Base-by-base conservation (phyloP, 345 rosid species). In the Noccaea bulbosa region DNA sequence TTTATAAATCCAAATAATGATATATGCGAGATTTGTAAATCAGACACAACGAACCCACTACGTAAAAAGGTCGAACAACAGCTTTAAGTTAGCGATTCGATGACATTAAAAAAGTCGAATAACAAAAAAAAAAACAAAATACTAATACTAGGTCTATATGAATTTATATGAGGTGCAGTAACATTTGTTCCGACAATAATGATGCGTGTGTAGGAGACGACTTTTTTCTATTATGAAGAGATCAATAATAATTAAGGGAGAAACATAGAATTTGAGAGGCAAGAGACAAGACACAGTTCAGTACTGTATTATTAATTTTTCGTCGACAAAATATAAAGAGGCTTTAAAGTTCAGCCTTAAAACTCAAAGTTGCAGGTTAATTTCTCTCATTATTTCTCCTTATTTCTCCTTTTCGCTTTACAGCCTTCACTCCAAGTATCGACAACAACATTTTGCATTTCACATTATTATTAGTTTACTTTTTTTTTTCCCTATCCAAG, bases 201-300 rank as follows among this genome's bases (percentile, higher is more conserved):
- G 62, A 41, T 49, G 67, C 9, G 7, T 61, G 60, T 12, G 7
- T 61, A 70, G 58, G 54, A 41, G 60, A 46, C 53, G 75, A 71
- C 62, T 62, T 71, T 62, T 40, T 40, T 20, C 3, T 20, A 24
- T 33, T 52, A 53, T 67, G 34, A 40, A 14, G 52, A 2, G 38
- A 41, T 46, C 6, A 32, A 9, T 33, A 41, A 71, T 71, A 33
- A 72, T 72, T 45, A 54, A 63, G 46, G 46, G 35, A 45, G 48
- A 71, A 53, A 15, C 61, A 41, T 9, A 27, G 43, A 30, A 41
- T 39, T 37, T 7, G 68, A 37, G 65, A 41, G 34, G 34, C 50
- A 5, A 49, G 39, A 22, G 41, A 27, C 30, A 2, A 27, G 3
- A 27, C 30, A 27, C 30, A 27, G 30, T 27, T 27, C 30, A 27